phyloP scores from a whole-genome alignment of 2,329 filamentous ascomycete species.

The Pseudocercospora crystallina region DNA sequence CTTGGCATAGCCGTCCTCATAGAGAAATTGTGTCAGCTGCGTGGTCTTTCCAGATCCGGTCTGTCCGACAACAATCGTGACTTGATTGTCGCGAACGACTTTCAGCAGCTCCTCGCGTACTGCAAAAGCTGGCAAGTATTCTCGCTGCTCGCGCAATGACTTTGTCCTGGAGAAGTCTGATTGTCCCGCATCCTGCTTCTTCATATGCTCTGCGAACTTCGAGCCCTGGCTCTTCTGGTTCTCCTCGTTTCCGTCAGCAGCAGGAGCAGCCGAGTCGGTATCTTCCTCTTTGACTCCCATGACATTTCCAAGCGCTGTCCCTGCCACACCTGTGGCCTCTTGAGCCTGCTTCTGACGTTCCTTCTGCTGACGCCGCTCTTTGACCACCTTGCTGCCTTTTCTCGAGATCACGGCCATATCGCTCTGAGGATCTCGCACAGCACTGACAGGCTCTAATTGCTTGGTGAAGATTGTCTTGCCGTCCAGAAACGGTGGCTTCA shows the following conservation, averaged over 20 bases:
- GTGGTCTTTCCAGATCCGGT: conserved; percentile 98
- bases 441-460: conserved; percentile 90
- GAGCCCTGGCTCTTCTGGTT: conserved; percentile 60
- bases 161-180: conserved; percentile 94
- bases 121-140: conserved; percentile 92
- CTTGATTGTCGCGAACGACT: conserved; percentile 94
- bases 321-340: conserved; percentile 88
- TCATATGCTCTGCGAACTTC: conserved; percentile 90
- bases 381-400: conserved; percentile 90
- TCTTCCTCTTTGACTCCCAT: conserved; percentile 95
- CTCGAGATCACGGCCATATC: conserved; percentile 98
- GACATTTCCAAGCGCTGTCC: conserved; percentile 87
- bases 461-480: conserved; percentile 96
- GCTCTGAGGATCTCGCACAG: conserved; percentile 88
- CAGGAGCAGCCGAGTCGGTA: conserved; percentile 77
- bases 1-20: conserved; percentile 91
- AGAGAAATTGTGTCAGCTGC: conserved; percentile 91
- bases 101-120: conserved; percentile 89
- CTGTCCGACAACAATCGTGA: conserved; percentile 93
- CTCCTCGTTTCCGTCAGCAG: conserved; percentile 60
- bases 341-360: conserved; percentile 93
- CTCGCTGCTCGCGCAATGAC: conserved; percentile 82
- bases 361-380: conserved; percentile 84
- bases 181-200: conserved; percentile 75
- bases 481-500: conserved; percentile 91